phyloP scores from a whole-genome alignment of 768 basidiomycete genomes.

The Hortiboletus campestris region DNA sequence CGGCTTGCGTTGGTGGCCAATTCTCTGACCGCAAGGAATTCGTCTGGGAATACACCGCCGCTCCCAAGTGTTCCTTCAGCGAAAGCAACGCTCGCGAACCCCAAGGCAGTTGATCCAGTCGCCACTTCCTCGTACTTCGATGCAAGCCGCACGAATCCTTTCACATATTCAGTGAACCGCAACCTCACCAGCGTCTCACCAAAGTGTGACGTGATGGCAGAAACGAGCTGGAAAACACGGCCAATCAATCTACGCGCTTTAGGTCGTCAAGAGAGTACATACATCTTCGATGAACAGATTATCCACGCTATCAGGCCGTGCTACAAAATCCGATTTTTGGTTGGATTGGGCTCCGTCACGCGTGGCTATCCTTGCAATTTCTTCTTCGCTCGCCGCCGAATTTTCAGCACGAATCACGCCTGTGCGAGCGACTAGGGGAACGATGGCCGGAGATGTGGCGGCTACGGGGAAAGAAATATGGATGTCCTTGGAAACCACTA shows the following conservation, averaged over 20 bases:
- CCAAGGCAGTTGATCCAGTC: constrained; percentile 69
- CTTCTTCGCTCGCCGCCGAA: constrained; percentile 65
- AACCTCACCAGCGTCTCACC: constrained; percentile 86
- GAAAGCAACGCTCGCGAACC: constrained; percentile 61
- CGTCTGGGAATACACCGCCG: constrained; percentile 79
- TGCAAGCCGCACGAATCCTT: constrained; percentile 84
- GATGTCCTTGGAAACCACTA: constrained; percentile 88
- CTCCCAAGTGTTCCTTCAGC: constrained; percentile 58
- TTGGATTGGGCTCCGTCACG: constrained; percentile 51
- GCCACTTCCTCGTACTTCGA: constrained; percentile 89
- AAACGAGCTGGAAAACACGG: constrained; percentile 50
- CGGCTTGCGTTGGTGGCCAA: constrained; percentile 73
- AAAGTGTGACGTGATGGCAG: constrained; percentile 88
- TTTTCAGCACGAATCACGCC: constrained; percentile 66
- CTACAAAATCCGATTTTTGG: constrained; percentile 51
- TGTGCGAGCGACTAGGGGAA: constrained; percentile 50
- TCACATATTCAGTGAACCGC: constrained; percentile 86
- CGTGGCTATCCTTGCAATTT: constrained; percentile 53
- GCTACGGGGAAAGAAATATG: constrained; percentile 51
- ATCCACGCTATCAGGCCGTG: constrained; percentile 65
- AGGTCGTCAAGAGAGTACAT: constrained; percentile 28
- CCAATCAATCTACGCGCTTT: background rate
- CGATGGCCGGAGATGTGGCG: constrained; percentile 38
- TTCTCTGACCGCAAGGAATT: constrained; percentile 62
- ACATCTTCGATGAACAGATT: constrained; percentile 94